Evolutionary conservation across 192 early-diverging fungal species (phyloP).

Genomic region (Linnemannia schmuckeri): DNA sequence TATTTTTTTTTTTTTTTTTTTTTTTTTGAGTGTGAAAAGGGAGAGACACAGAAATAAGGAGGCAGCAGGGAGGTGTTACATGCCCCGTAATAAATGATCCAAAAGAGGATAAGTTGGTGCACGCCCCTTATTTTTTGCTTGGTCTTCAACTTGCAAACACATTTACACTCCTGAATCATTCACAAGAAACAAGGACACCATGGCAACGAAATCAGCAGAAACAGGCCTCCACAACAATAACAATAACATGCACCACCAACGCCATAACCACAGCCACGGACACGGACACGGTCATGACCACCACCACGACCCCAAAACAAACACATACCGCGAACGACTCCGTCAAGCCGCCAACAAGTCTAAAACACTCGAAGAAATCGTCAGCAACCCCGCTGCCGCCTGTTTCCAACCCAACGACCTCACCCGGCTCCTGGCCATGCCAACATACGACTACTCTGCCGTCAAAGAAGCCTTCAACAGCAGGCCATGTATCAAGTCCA

Average conservation of each 20-base stretch:
- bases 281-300: constrained; percentile 10
- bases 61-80: background rate
- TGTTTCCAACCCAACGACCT: constrained; percentile 9
- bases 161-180: background rate
- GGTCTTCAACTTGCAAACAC: background rate
- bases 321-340: background rate
- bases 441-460: background rate
- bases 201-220: constrained; percentile 10
- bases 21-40: background rate
- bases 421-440: background rate
- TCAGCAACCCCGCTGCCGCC: constrained; percentile 15
- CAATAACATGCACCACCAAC: constrained; percentile 6
- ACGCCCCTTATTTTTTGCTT: background rate
- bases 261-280: background rate
- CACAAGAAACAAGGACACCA: background rate
- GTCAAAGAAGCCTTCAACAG: constrained; percentile 21
- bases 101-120: background rate
- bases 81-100: background rate
- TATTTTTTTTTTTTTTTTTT: constrained; percentile 9
- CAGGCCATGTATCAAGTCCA: background rate
- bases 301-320: constrained; percentile 3
- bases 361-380: background rate
- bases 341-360: background rate
- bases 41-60: background rate
- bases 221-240: background rate